phyloP scores from a whole-genome alignment of 2,329 filamentous ascomycete genomes.

The Talaromyces pinophilus region DNA sequence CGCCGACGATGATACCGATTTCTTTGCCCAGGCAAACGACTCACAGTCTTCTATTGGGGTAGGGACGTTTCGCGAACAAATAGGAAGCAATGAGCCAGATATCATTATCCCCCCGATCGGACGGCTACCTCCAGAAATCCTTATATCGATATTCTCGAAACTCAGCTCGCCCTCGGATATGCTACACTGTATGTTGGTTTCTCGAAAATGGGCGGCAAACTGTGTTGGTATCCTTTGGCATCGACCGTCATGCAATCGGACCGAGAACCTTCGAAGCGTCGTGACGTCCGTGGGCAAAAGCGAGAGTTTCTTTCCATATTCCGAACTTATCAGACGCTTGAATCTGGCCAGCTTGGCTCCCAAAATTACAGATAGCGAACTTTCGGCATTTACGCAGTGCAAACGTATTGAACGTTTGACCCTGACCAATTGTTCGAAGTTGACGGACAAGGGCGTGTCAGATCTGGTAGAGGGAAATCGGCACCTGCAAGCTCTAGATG shows the following conservation, averaged over 20 bases:
- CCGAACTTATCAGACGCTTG: constrained; percentile 84
- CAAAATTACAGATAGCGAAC: constrained; percentile 83
- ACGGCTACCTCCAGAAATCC: constrained; percentile 86
- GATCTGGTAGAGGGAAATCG: constrained; percentile 76
- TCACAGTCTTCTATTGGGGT: constrained; percentile 88
- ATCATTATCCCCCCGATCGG: constrained; percentile 64
- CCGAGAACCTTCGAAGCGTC: constrained; percentile 77
- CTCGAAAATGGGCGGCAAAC: constrained; percentile 87
- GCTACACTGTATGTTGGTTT: constrained; percentile 89
- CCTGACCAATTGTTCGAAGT: constrained; percentile 79
- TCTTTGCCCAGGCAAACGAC: constrained; percentile 81
- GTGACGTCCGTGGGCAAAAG: constrained; percentile 72
- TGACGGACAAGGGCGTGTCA: constrained; percentile 82
- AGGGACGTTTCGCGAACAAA: constrained; percentile 74
- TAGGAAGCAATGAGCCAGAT: constrained; percentile 55
- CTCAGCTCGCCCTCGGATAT: constrained; percentile 75
- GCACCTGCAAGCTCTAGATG: constrained; percentile 83
- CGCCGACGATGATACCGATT: constrained; percentile 88
- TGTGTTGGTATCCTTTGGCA: constrained; percentile 94
- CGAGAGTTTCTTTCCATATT: constrained; percentile 83
- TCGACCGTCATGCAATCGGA: constrained; percentile 84
- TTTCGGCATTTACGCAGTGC: constrained; percentile 78
- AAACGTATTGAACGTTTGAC: constrained; percentile 91
- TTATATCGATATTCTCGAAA: constrained; percentile 89
- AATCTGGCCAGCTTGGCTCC: constrained; percentile 80